Conservation (phyloP, 805 yeast species). For the Suhomyces vadensis region DNA sequence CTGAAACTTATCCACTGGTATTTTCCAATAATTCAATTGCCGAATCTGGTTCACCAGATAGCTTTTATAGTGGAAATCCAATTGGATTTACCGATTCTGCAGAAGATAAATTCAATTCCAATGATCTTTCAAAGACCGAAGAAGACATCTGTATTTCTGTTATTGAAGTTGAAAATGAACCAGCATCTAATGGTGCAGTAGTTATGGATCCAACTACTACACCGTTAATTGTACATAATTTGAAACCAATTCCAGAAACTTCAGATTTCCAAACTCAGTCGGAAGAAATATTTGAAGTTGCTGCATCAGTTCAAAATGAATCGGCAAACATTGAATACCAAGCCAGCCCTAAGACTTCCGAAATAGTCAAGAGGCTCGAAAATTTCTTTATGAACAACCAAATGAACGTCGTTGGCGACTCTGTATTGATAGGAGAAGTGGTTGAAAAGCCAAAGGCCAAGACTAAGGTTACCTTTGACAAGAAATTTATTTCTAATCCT, state of each 20-base stretch:
- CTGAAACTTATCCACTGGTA: too few species aligned
- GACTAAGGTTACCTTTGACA: background rate
- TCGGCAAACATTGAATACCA: background rate
- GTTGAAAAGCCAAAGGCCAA: background rate
- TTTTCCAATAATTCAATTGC: too few species aligned
- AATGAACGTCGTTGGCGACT: too few species aligned
- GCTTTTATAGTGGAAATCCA: too few species aligned
- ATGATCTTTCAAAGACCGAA: background rate
- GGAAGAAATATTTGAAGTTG: background rate
- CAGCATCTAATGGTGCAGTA: background rate
- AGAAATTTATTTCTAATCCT: background rate
- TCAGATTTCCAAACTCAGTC: background rate
- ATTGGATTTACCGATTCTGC: too few species aligned
- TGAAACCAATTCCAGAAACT: background rate
- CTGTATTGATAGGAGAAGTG: background rate
- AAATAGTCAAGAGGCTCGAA: background rate
- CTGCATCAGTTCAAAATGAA: too few species aligned
- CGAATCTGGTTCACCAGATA: too few species aligned
- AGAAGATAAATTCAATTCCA: too few species aligned
- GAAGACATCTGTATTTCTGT: background rate
- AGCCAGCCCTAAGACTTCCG: background rate
- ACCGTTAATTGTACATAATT: background rate
- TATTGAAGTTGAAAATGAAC: background rate
- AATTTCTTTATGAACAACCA: background rate
- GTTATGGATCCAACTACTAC: background rate